phyloP scores from a whole-genome alignment of 129 eudicot genomes.

The Solidago caesia region DNA sequence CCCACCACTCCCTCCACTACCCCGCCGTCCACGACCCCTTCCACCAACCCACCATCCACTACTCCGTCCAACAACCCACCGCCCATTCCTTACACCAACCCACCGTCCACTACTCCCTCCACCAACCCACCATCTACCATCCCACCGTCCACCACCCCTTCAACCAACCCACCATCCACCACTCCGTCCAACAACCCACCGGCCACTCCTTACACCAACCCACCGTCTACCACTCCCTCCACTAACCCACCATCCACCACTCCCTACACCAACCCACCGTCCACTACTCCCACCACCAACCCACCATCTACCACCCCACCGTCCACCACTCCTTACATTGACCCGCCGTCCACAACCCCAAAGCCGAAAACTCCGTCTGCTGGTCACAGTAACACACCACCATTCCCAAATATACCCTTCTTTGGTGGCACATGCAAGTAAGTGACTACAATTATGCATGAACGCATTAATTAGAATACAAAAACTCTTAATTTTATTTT shows the following conservation, averaged over 20 bases:
- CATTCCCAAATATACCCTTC: conserved; percentile 53
- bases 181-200: not conserved
- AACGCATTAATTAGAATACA: too few species aligned
- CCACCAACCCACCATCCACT: too few species aligned
- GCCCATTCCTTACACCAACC: not conserved
- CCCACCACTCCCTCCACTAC: not conserved
- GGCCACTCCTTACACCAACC: not conserved
- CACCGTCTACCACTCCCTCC: not conserved
- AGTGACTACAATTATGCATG: conserved; percentile 29
- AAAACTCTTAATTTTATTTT: too few species aligned
- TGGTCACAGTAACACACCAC: conserved; percentile 45
- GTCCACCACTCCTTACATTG: conserved; percentile 21
- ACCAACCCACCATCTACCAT: not conserved
- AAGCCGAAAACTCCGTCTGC: conserved; percentile 16
- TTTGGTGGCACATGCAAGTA: conserved; percentile 61
- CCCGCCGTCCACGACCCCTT: not conserved
- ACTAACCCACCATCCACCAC: conserved; percentile 14
- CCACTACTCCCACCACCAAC: not conserved
- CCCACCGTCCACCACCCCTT: conserved; percentile 1
- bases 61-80: too few species aligned
- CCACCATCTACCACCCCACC: too few species aligned
- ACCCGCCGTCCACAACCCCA: conserved; percentile 16
- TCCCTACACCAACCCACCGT: conserved; percentile 27
- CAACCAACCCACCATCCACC: not conserved
- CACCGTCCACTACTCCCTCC: not conserved